phyloP scores from a whole-genome alignment of 202 grass and related monocot species.

The Hordeum pubiflorum region DNA sequence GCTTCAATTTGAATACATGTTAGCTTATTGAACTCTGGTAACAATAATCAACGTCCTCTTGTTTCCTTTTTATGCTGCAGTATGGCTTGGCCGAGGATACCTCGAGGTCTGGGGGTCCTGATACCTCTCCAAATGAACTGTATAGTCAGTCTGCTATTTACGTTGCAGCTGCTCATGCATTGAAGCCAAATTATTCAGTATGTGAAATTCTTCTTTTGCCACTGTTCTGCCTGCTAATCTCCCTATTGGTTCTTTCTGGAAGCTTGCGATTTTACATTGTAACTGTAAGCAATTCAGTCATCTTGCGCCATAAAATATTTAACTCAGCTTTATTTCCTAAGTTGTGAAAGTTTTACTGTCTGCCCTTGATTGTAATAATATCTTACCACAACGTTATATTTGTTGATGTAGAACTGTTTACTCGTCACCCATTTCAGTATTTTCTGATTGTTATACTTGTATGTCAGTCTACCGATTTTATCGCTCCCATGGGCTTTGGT shows the following conservation, averaged over 20 bases:
- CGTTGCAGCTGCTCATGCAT: conserved; percentile 72
- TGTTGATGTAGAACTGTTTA: background rate
- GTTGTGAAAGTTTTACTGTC: background rate
- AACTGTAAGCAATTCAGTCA: background rate
- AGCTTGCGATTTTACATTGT: background rate
- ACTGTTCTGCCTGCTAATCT: background rate
- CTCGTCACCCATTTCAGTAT: background rate
- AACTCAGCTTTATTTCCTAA: background rate
- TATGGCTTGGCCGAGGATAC: conserved; percentile 85
- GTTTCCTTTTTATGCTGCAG: conserved; percentile 29
- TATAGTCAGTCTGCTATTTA: conserved; percentile 80
- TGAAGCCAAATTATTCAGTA: conserved; percentile 79
- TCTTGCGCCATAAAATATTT: background rate
- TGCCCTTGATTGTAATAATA: background rate
- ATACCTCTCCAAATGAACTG: conserved; percentile 56
- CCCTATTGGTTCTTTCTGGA: background rate
- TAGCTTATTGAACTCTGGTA: background rate
- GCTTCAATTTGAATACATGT: background rate
- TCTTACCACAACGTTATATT: background rate
- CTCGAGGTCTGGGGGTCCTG: conserved; percentile 47
- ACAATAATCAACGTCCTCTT: background rate
- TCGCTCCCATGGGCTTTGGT: background rate
- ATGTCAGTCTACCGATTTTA: background rate
- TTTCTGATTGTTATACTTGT: background rate
- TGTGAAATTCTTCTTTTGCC: background rate